These are phyloP conservation scores for Trypanosoma rangeli DNA, from an alignment of 208 protist species.

Conservation along the genomic window DNA sequence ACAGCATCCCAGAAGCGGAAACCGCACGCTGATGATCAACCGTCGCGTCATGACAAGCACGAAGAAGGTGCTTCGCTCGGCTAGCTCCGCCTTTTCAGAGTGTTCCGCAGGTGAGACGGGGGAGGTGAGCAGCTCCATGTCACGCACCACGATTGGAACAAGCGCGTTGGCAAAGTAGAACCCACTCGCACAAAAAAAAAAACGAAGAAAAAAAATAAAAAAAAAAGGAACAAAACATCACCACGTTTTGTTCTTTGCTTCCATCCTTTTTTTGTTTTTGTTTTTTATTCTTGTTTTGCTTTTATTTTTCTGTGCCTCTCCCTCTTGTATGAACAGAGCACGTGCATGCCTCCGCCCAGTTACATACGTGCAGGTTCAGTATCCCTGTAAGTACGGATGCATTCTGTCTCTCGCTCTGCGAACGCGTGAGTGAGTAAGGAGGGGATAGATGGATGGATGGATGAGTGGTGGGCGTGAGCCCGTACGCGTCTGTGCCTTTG, in stretches of 20 bases:
- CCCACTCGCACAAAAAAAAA: not conserved
- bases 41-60: constrained; percentile 18
- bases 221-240: constrained; percentile 2
- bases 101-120: constrained; percentile 83
- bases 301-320: constrained; percentile 14
- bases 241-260: not conserved
- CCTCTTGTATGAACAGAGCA: too few relatives aligned
- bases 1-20: constrained; percentile 22
- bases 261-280: not conserved
- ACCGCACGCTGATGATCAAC: not conserved
- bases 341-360: too few relatives aligned
- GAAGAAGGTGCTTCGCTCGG: constrained; percentile 32
- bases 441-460: too few relatives aligned
- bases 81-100: constrained; percentile 82
- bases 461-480: not conserved
- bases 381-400: too few relatives aligned
- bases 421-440: too few relatives aligned
- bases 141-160: constrained; percentile 28
- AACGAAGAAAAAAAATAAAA: constrained; percentile 7
- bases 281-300: not conserved
- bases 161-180: constrained; percentile 10
- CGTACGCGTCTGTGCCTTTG: not conserved
- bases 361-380: too few relatives aligned
- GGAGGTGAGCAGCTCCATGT: constrained; percentile 35
- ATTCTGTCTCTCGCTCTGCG: too few relatives aligned